Percentiles rank a stretch among this genome's conserved stretches.
phyloP scores from a whole-genome alignment of 768 basidiomycete genomes.

The Lactifluus subvellereus region DNA sequence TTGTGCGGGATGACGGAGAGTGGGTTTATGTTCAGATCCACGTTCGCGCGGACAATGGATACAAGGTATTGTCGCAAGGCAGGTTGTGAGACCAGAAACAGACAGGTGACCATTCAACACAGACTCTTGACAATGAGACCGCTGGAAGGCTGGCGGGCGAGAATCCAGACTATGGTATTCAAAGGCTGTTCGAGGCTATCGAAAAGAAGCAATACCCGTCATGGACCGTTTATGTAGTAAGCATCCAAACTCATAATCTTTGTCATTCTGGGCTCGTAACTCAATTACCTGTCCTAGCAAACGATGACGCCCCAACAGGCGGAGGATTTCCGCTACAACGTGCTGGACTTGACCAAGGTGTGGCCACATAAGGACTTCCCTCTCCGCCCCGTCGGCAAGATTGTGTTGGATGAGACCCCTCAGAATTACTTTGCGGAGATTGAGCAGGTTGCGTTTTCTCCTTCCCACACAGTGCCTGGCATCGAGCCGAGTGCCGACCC shows the following conservation, averaged over 20 bases:
- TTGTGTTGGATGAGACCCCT: conserved; percentile 72
- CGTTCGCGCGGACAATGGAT: conserved; percentile 69
- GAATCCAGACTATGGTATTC: conserved; percentile 82
- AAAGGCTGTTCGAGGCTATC: conserved; percentile 76
- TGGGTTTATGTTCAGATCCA: conserved; percentile 89
- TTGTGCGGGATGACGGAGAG: conserved; percentile 77
- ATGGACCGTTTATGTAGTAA: conserved; percentile 83
- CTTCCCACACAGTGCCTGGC: conserved; percentile 82
- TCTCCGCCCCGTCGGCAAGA: conserved; percentile 80
- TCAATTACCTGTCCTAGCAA: conserved; percentile 46
- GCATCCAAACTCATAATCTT: conserved; percentile 27
- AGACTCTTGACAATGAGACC: conserved; percentile 66
- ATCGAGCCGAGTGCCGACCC: conserved; percentile 90
- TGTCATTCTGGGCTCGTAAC: background rate
- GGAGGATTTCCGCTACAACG: conserved; percentile 83
- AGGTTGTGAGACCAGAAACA: background rate
- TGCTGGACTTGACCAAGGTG: conserved; percentile 87
- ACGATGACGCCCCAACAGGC: conserved; percentile 92
- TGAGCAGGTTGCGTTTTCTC: conserved; percentile 88
- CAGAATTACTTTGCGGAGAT: conserved; percentile 93
- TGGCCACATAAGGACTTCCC: conserved; percentile 88
- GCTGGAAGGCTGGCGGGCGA: conserved; percentile 62
- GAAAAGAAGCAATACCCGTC: conserved; percentile 73
- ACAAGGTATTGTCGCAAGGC: conserved; percentile 48
- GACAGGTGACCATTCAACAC: conserved; percentile 8